These are phyloP conservation scores for Ligustrum vulgare DNA, from an alignment of 257 asterid genomes.

Conservation along the genomic window DNA sequence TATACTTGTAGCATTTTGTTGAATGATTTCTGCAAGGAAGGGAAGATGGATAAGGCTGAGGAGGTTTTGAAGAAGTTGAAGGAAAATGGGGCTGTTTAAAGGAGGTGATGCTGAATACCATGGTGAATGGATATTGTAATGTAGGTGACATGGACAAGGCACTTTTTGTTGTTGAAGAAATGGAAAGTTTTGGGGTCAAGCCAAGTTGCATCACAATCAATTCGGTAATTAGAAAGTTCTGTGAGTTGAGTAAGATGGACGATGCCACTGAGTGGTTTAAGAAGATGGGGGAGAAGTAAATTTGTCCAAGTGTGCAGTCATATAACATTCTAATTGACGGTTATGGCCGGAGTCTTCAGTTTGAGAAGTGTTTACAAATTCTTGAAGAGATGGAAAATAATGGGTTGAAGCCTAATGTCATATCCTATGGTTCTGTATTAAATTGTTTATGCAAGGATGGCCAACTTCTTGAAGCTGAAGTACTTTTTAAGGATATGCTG, in stretches of 20 bases:
- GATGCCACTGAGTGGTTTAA: constrained; percentile 55
- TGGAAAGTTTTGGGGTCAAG: constrained; percentile 58
- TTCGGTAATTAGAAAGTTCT: constrained; percentile 46
- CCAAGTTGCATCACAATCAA: constrained; percentile 68
- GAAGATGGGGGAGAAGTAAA: constrained; percentile 55
- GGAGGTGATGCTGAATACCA: constrained; percentile 56
- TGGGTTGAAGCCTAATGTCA: constrained; percentile 54
- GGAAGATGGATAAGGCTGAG: constrained; percentile 56
- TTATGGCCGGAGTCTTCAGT: constrained; percentile 48
- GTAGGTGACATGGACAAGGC: constrained; percentile 58
- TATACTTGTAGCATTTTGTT: constrained; percentile 54
- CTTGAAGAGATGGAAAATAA: constrained; percentile 71
- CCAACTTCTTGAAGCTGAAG: constrained; percentile 62
- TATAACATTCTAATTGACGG: constrained; percentile 71
- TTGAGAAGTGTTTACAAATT: constrained; percentile 62
- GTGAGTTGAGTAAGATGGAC: constrained; percentile 59
- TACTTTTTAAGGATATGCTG: constrained; percentile 58
- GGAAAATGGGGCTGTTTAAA: constrained; percentile 54
- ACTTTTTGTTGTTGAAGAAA: constrained; percentile 39
- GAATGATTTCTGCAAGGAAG: constrained; percentile 62
- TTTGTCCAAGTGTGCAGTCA: constrained; percentile 58
- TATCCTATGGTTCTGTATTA: constrained; percentile 69
- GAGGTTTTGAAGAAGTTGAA: constrained; percentile 49
- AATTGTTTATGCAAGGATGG: constrained; percentile 70
- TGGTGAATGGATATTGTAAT: constrained; percentile 66